Percentiles rank a stretch among this genome's conserved stretches.
Conservation (phyloP, 331 rosid species). For the Rhamnella rubrinervis region DNA sequence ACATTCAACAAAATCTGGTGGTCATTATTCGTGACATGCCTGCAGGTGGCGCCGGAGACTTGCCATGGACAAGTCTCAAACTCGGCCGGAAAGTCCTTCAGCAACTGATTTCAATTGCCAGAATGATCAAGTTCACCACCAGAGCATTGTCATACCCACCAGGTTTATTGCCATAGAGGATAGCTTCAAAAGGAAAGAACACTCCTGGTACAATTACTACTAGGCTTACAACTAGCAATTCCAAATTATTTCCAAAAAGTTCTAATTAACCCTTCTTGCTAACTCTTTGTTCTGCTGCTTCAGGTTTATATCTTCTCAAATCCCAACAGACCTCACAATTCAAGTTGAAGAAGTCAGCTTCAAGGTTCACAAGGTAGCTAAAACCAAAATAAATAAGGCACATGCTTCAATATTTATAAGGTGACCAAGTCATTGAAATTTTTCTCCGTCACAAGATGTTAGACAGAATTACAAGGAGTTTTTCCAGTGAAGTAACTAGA, state of each 20-base stretch:
- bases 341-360: constrained; percentile 67
- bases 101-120: constrained; percentile 32
- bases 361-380: constrained; percentile 82
- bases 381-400: background rate
- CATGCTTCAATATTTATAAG: background rate
- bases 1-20: constrained; percentile 17
- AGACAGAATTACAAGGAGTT: background rate
- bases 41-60: constrained; percentile 17
- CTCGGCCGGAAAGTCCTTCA: constrained; percentile 31
- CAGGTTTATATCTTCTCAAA: constrained; percentile 82
- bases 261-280: constrained; percentile 1
- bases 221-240: no score
- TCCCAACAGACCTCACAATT: constrained; percentile 71
- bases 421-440: constrained; percentile 5
- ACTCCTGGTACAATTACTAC: constrained; percentile 50
- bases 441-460: background rate
- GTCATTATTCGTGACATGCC: constrained; percentile 18
- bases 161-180: constrained; percentile 45
- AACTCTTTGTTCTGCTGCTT: constrained; percentile 15
- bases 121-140: constrained; percentile 48
- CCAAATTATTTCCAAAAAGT: background rate
- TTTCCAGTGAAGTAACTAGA: background rate
- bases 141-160: constrained; percentile 62
- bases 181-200: constrained; percentile 50
- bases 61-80: constrained; percentile 47